phyloP scores from a whole-genome alignment of 2,329 filamentous ascomycete genomes.

The Ophiostoma tasmaniense region DNA sequence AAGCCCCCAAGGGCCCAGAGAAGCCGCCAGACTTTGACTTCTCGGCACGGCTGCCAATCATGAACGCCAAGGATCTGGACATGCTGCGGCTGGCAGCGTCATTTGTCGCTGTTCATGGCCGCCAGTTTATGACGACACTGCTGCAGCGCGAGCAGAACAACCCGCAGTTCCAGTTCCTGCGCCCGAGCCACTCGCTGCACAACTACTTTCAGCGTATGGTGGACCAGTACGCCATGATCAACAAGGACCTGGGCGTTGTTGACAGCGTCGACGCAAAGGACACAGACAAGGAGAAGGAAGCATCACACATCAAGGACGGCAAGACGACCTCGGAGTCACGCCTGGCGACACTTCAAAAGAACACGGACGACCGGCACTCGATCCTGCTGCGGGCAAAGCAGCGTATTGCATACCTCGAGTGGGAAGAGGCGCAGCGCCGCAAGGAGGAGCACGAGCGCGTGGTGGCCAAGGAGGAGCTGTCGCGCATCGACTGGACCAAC shows the following conservation, averaged over 20 bases:
- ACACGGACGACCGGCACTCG: slow-evolving; percentile 69
- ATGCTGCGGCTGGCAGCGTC: slow-evolving; percentile 70
- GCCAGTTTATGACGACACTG: slow-evolving; percentile 81
- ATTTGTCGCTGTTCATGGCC: slow-evolving; percentile 87
- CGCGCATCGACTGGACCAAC: slow-evolving; percentile 95
- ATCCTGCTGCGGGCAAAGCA: slow-evolving; percentile 73
- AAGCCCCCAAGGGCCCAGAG: slow-evolving; percentile 67
- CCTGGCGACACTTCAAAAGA: slow-evolving; percentile 63
- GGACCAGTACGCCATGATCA: slow-evolving; percentile 81
- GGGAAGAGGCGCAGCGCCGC: slow-evolving; percentile 67
- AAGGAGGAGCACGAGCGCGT: slow-evolving; percentile 81
- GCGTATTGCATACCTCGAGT: slow-evolving; percentile 79
- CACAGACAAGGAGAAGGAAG: background rate
- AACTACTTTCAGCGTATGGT: slow-evolving; percentile 89
- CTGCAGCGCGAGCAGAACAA: slow-evolving; percentile 84
- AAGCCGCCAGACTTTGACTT: slow-evolving; percentile 85
- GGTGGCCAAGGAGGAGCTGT: slow-evolving; percentile 65
- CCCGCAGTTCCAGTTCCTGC: slow-evolving; percentile 91
- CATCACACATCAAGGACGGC: background rate
- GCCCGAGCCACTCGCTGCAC: slow-evolving; percentile 91
- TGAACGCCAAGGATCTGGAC: slow-evolving; percentile 85
- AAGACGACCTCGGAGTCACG: slow-evolving; percentile 38
- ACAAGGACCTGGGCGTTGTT: slow-evolving; percentile 30
- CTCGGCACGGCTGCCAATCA: slow-evolving; percentile 93
- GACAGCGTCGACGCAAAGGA: background rate